Conservation (phyloP, 129 eudicot species). For the Flaveria robusta region DNA sequence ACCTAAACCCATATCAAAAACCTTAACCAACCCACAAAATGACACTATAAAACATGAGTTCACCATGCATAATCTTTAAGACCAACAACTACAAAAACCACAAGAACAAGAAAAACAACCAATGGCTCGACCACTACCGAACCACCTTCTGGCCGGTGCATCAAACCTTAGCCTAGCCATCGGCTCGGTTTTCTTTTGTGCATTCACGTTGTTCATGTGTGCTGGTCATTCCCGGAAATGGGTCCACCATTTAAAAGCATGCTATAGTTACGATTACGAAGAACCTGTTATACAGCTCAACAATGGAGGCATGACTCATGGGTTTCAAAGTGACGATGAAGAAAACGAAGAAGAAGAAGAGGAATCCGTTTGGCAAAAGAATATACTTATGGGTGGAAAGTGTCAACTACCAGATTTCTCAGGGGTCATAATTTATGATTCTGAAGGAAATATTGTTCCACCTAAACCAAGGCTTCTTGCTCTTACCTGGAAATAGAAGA, state of each 20-base stretch:
- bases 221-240: constrained; percentile 58
- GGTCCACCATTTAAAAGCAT: constrained; percentile 47
- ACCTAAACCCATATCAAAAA: constrained; percentile 31
- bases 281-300: constrained; percentile 70
- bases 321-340: constrained; percentile 46
- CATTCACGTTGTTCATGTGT: constrained; percentile 62
- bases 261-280: constrained; percentile 43
- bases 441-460: constrained; percentile 61
- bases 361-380: constrained; percentile 81
- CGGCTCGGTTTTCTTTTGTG: constrained; percentile 52
- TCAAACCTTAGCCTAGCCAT: constrained; percentile 47
- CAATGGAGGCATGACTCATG: constrained; percentile 41
- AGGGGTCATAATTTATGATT: constrained; percentile 73
- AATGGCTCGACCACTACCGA: constrained; percentile 57
- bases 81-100: constrained; percentile 26
- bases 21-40: constrained; percentile 39
- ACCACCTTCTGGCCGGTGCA: constrained; percentile 31
- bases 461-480: constrained; percentile 63
- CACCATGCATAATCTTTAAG: constrained; percentile 22
- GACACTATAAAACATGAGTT: constrained; percentile 22
- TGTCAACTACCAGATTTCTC: constrained; percentile 92
- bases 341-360: constrained; percentile 37
- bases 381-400: constrained; percentile 91
- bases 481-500: constrained; percentile 72
- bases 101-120: constrained; percentile 7